Base-by-base conservation (phyloP, 2,329 filamentous ascomycete species). In the Aspergillus tubingensis region DNA sequence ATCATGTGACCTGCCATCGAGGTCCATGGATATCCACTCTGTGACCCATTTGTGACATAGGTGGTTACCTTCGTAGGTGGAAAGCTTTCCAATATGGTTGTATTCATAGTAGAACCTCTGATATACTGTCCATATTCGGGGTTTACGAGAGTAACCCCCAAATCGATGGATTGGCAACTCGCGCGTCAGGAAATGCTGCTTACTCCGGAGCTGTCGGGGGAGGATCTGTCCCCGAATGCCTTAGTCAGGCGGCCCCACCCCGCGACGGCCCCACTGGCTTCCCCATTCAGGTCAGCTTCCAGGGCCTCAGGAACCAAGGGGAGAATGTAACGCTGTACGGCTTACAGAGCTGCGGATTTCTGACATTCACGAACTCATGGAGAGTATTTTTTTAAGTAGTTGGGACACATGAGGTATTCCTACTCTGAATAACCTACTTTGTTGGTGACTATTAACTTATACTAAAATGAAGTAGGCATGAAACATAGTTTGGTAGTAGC, bases 1-100 rank as follows among this genome's bases (percentile, higher is more conserved):
- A 5, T 55, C 53, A 55, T 43, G 53, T 55, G 53, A 55, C 39
- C 39, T 55, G 52, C n/a, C 39, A 19, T 23, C 10, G 38, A 54
- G 39, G 36, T 47, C 23, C 32, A 36, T 36, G 32, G 32, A 36
- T 36, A 36, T 36, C 11, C 61, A n/a, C 41, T 21, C 8, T 43
- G 39, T 36, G 11, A 36, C 32, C 32, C 32, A 36, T 36, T 15
- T 36, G 32, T 36, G 32, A 36, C 32, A 36, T 36, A 36, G 11
- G 32, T 36, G 32, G 32, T 36, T 13, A 13, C 32, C 4, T 13
- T 36, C 3, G 0, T 13, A 36, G 32, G 2, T 36, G 11, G 32
- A 36, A 30, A 30, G 10, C 10, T 30, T 30, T 1, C 8, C 3
- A 30, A 0, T 2, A 2, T 4, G 0, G 0, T 5, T 30, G 10